Base-by-base conservation (phyloP, 2,329 filamentous ascomycete species). In the Alternaria gansuensis region DNA sequence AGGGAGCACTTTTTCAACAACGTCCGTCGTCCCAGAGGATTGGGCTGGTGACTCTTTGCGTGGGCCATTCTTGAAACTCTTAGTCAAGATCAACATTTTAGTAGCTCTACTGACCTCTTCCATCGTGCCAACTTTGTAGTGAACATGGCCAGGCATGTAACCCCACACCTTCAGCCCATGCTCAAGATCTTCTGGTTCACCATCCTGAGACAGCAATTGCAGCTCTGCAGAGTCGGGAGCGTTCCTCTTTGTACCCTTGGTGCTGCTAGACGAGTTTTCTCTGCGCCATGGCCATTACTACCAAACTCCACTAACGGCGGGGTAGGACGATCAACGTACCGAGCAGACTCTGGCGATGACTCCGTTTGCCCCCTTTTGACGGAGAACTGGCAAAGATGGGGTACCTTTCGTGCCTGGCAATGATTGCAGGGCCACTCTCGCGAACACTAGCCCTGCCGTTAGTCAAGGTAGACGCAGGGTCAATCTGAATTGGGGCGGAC, bases 401-500 rank as follows among this genome's bases (percentile, higher is more conserved):
- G 77, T 1, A 83, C 80, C 56, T 79, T 80, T 63, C 82, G 75
- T 31, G 79, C 71, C 61, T 80, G 77, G 63, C 82, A 84, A 62
- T 83, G 81, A 59, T 82, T 82, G 66, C 82, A 84, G 2, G 82
- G 82, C 78, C 82, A 84, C 66, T 82, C 75, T 33, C 80, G 78
- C 59, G 78, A 82, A 64, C 82, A 84, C 81, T 83, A 66, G 45
- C 39, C 28, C 34, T 40, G 21, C 54, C 40, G 50, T 73, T 60
- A 73, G 71, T 45, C 50, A 31, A 43, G 43, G 36, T 33, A 39
- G 34, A 60, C 54, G 40, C 54, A 56, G 58, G 55, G 44, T 23
- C 41, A 40, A 39, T 51, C 56, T 39, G 44, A 34, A 44, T 52
- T 37, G 52, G 36, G 48, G 54, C 71, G 65, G 70, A 77, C 81